Conservation (phyloP, 495 filamentous ascomycete genomes). For the Mytilinidion resinicola region DNA sequence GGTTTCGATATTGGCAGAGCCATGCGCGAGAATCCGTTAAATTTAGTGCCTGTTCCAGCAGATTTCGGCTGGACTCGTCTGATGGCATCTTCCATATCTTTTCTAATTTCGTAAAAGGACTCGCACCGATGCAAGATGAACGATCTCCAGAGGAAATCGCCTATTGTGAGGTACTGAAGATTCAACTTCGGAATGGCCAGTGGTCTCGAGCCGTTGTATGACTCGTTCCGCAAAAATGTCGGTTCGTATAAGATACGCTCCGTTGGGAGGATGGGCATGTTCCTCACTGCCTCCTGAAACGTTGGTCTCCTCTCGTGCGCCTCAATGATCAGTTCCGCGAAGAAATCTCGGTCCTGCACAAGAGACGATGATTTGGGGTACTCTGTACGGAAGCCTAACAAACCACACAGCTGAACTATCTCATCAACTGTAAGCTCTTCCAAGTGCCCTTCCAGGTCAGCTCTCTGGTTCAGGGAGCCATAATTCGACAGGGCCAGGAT, state of each 20-base stretch:
- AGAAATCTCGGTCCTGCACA: slow-evolving; percentile 56
- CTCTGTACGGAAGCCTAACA: slow-evolving; percentile 68
- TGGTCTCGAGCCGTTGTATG: slow-evolving; percentile 81
- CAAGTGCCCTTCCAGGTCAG: slow-evolving; percentile 73
- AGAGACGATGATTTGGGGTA: slow-evolving; percentile 70
- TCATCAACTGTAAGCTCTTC: slow-evolving; percentile 65
- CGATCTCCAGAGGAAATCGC: slow-evolving; percentile 92
- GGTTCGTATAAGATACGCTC: slow-evolving; percentile 77
- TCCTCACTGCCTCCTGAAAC: slow-evolving; percentile 71
- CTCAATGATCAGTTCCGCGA: slow-evolving; percentile 70
- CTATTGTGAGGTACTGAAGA: slow-evolving; percentile 88
- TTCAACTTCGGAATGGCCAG: slow-evolving; percentile 92
- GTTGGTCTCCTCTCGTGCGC: slow-evolving; percentile 70
- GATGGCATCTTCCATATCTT: slow-evolving; percentile 76
- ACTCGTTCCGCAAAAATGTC: slow-evolving; percentile 75
- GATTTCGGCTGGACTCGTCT: slow-evolving; percentile 70
- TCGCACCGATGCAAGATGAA: slow-evolving; percentile 85
- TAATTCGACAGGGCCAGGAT: slow-evolving; percentile 90
- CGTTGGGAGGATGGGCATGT: slow-evolving; percentile 72
- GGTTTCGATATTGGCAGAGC: slow-evolving; percentile 80
- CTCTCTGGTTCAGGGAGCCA: slow-evolving; percentile 71
- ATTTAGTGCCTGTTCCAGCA: slow-evolving; percentile 56
- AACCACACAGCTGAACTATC: slow-evolving; percentile 57
- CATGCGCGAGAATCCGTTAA: slow-evolving; percentile 87
- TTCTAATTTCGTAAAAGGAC: slow-evolving; percentile 88